Evolutionary conservation across 2,329 filamentous ascomycete species (phyloP), one percentile per base, ranked within the genome.

Genomic region (Epichloe uncinata): DNA sequence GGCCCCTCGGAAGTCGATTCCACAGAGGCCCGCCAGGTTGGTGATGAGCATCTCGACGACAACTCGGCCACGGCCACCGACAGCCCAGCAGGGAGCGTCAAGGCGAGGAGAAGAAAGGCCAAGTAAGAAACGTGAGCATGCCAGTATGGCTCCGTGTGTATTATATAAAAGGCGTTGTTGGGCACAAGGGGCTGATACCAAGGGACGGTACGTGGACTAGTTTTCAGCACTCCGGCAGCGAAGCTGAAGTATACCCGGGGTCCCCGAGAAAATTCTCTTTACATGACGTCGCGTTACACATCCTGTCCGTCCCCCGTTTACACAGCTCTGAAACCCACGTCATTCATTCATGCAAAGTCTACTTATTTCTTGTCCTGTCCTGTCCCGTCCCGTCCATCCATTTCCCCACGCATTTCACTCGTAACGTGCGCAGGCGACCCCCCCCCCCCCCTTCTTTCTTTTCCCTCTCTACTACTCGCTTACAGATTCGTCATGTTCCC

Each of bases 311-410:
- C 35, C 13, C 7, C 12, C 35, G 15, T 37, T 2, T 36, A 37
- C n/a, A n/a, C n/a, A 13, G 35, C 35, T 37, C 12, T 37, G 35
- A 41, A 41, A 41, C 35, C 35, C 38, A 43, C 26, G 35, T 50
- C 46, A 48, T 43, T 50, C 46, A 48, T 43, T 49, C 26, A 48
- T 53, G 54, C 54, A 54, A 50, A 53, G 52, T 58, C 55, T 57
- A 57, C 56, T 55, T 56, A 57, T 57, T 47, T 30, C 40, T 16
- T 48, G 37, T 36, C 36, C 30, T 16, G 15, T 47, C 44, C 18
- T 5, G 15, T 30, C 20, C 26, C 16, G 13, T 49, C 30, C 47
- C 16, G 16, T 41, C n/a, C 44, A 6, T 38, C 22, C 33, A 12
- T 16, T 5, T 5, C 3, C 45, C 11, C 16, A 5, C 16, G 2